Conservation (phyloP, 257 asterid genomes). For the Leptodermis oblonga region DNA sequence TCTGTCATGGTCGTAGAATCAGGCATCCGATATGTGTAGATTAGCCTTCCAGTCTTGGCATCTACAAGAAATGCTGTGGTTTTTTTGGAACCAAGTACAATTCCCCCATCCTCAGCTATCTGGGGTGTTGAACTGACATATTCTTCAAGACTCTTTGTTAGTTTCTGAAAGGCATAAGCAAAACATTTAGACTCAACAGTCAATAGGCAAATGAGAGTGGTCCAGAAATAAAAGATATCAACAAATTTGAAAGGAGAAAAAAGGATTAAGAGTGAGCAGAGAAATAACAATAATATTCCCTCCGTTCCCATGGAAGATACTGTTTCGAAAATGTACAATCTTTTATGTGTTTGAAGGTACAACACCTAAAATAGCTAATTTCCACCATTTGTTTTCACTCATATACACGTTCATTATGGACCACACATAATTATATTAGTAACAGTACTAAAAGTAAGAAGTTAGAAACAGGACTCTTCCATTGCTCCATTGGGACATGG, state of each 20-base stretch:
- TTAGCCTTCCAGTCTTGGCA: constrained; percentile 71
- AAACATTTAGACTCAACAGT: neutral
- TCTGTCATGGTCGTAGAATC: constrained; percentile 37
- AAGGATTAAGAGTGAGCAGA: neutral
- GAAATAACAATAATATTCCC: neutral
- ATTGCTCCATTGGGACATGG: too few relatives aligned
- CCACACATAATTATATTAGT: too few relatives aligned
- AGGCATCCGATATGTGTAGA: constrained; percentile 42
- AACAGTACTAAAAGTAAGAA: too few relatives aligned
- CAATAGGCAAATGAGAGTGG: constrained; percentile 5
- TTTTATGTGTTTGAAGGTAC: too few relatives aligned
- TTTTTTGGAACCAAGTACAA: constrained; percentile 79
- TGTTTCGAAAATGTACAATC: too few relatives aligned
- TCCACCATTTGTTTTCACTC: too few relatives aligned
- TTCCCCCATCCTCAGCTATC: constrained; percentile 88
- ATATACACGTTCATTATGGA: too few relatives aligned
- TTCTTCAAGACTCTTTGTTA: constrained; percentile 72
- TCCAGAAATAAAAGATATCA: neutral
- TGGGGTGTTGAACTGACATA: constrained; percentile 90
- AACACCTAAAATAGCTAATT: too few relatives aligned
- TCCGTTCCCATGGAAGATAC: too few relatives aligned
- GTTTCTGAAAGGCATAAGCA: constrained; percentile 48
- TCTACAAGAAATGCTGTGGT: constrained; percentile 71
- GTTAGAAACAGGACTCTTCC: too few relatives aligned
- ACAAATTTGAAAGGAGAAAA: neutral